Percentiles rank a stretch among this genome's conserved stretches.
These are phyloP conservation scores for Mycena vitilis DNA, from an alignment of 768 basidiomycete species.

Conservation along the genomic window DNA sequence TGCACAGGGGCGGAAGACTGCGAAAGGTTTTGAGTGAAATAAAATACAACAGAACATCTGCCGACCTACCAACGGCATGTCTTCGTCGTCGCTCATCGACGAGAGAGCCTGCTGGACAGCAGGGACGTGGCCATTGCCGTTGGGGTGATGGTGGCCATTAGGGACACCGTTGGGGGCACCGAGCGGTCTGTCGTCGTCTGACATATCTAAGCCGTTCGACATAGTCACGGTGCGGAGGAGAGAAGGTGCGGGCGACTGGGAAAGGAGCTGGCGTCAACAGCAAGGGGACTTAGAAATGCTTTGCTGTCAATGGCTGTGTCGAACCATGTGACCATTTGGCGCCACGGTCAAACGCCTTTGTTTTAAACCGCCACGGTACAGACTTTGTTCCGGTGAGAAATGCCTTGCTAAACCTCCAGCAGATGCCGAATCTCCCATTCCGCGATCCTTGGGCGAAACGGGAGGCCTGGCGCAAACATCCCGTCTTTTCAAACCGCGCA, in stretches of 20 bases:
- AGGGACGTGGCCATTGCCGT: conserved; percentile 55
- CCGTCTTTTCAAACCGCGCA: conserved; percentile 86
- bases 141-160: conserved; percentile 53
- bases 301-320: not conserved
- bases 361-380: conserved; percentile 23
- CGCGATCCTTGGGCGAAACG: conserved; percentile 95
- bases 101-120: conserved; percentile 51
- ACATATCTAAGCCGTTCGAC: conserved; percentile 61
- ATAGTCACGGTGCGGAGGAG: conserved; percentile 42
- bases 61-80: conserved; percentile 74
- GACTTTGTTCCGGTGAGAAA: conserved; percentile 22
- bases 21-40: conserved; percentile 53
- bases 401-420: conserved; percentile 26
- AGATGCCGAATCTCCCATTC: conserved; percentile 77
- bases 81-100: conserved; percentile 77
- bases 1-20: conserved; percentile 63
- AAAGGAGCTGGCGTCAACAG: conserved; percentile 26
- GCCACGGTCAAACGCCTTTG: not conserved
- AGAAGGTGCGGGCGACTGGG: conserved; percentile 38
- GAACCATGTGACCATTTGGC: too few species aligned
- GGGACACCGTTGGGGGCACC: conserved; percentile 52
- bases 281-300: not conserved
- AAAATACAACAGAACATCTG: conserved; percentile 33
- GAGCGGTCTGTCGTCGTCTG: conserved; percentile 70
- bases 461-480: conserved; percentile 92